These are phyloP conservation scores for Camellia sinensis DNA, from an alignment of 148 eudicot genomes.

Conservation along the genomic window DNA sequence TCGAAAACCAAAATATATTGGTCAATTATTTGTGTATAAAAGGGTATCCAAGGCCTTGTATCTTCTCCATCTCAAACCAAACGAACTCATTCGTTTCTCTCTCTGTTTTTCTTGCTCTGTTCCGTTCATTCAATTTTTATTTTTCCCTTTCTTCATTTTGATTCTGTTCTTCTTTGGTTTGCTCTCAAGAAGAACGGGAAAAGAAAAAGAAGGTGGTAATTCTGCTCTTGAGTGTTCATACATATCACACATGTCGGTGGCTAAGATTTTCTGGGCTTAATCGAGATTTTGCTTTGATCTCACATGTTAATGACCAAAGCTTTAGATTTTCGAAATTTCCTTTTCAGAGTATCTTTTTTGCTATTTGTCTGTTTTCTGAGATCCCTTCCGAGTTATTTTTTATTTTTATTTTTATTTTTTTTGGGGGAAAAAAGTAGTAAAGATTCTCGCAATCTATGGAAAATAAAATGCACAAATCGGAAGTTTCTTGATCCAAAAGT, in stretches of 20 bases:
- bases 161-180: background rate
- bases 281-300: background rate
- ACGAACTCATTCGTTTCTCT: background rate
- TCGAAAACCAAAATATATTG: background rate
- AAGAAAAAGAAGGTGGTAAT: background rate
- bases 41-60: conserved; percentile 4
- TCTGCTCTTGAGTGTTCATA: background rate
- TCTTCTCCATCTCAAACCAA: conserved; percentile 17
- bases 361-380: background rate
- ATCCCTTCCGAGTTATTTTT: background rate
- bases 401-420: background rate
- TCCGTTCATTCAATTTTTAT: background rate
- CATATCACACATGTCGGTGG: background rate
- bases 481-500: conserved; percentile 18
- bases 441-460: background rate
- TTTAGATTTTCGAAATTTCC: background rate
- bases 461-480: background rate
- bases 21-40: conserved; percentile 14
- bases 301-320: background rate
- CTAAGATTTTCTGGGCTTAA: background rate
- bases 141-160: background rate
- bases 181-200: background rate
- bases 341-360: background rate
- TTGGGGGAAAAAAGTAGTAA: background rate
- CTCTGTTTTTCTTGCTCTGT: background rate